Evolutionary conservation across 805 yeast genomes (phyloP).

Genomic region (Saccharomycopsis guyanensis): DNA sequence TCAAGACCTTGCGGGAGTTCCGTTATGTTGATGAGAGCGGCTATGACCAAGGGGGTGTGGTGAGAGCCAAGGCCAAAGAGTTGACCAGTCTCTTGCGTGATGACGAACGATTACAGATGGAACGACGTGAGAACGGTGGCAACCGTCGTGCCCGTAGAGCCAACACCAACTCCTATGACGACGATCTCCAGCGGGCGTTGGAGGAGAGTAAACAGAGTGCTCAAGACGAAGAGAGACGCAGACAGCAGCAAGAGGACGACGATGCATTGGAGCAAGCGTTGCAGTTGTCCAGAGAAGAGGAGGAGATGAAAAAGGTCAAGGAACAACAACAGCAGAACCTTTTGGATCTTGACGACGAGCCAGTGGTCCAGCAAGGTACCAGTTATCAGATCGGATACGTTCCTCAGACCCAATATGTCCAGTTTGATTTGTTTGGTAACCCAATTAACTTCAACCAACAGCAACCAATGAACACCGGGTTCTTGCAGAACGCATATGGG

Average conservation of each 20-base stretch:
- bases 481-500: conserved; percentile 38
- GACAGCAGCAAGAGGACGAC: conserved; percentile 37
- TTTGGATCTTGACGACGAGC: conserved; percentile 45
- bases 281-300: conserved; percentile 69
- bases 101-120: conserved; percentile 70
- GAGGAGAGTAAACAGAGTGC: conserved; percentile 78
- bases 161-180: conserved; percentile 40
- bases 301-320: conserved; percentile 49
- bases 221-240: conserved; percentile 67
- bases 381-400: conserved; percentile 21
- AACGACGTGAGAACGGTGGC: conserved; percentile 39
- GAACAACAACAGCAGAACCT: conserved; percentile 39
- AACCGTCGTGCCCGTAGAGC: conserved; percentile 7
- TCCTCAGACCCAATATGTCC: conserved; percentile 31
- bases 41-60: conserved; percentile 79
- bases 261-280: conserved; percentile 64
- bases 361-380: conserved; percentile 25
- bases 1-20: conserved; percentile 87
- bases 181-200: conserved; percentile 70
- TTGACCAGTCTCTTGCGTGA: conserved; percentile 72
- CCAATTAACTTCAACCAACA: conserved; percentile 41
- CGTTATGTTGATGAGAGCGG: conserved; percentile 68
- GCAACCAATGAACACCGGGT: conserved; percentile 48
- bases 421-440: conserved; percentile 58
- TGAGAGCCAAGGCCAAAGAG: conserved; percentile 85